Evolutionary conservation across 2,329 filamentous ascomycete genomes (phyloP), one percentile per base, ranked within the genome.

Genomic region (Gnomoniopsis smithogilvyi): DNA sequence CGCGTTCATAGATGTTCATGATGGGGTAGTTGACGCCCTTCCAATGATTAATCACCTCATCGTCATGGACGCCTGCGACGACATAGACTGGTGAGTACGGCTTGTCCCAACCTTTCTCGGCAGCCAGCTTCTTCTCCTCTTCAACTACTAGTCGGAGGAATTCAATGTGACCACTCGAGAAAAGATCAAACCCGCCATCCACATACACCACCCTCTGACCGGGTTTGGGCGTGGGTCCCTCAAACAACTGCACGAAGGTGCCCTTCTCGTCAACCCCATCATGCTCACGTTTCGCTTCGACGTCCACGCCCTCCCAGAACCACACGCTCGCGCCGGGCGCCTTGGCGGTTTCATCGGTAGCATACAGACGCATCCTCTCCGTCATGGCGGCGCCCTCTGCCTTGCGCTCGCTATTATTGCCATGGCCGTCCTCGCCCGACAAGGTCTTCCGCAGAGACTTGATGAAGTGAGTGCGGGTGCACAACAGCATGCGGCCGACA

Each of bases 1-100:
- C 93, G 46, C 95, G 89, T 79, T 99, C 95, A 68, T 94, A 96
- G 59, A 96, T 93, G 78, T 98, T 99, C 95, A 99, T 99, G 76
- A 99, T 98, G 26, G 95, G 95, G 71, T 97, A 99, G 77, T 99
- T 99, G 67, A 97, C 83, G 38, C 95, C 94, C 76, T 98, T 98
- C 90, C 92, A 96, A 68, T 89, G 80, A 75, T 99, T 99, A 74
- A 99, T 96, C 61, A 96, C 92, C 64, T 89, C 86, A 72, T 99
- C 95, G 68, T 96, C 91, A 74, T 99, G 95, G 24, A 99, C 88
- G 51, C 95, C 95, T 2, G 92, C 93, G 47, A 98, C 85, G n/a
- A 99, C 83, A 71, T 91, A 98, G 7, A 87, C 89, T 0, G 92
- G 92, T 0, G 84, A 80, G 68, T 96, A 96, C 73, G 96, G 91